Percentiles rank a stretch among this genome's conserved stretches.
phyloP scores from a whole-genome alignment of 192 early-diverging fungal genomes.

The Coemansia sp. region DNA sequence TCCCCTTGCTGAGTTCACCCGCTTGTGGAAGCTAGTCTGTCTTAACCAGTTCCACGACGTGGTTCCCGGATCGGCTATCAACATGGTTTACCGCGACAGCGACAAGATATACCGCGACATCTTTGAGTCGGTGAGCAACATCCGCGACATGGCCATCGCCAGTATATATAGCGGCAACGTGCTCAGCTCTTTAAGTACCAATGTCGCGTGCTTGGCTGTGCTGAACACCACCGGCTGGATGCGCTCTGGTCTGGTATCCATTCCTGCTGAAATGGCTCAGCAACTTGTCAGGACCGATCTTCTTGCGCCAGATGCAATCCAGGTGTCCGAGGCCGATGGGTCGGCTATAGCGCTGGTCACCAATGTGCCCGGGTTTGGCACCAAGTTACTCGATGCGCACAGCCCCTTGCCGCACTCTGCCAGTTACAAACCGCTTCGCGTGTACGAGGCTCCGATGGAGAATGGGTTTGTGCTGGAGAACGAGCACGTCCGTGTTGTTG shows the following conservation, averaged over 20 bases:
- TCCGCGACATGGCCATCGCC: slow-evolving; percentile 47
- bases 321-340: slow-evolving; percentile 9
- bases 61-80: slow-evolving; percentile 86
- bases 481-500: slow-evolving; percentile 57
- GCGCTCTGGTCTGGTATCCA: slow-evolving; percentile 61
- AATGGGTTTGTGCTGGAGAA: slow-evolving; percentile 65
- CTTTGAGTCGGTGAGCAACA: slow-evolving; percentile 26
- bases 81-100: slow-evolving; percentile 86
- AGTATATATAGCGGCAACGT: slow-evolving; percentile 21
- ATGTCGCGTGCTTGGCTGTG: slow-evolving; percentile 29
- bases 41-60: slow-evolving; percentile 99
- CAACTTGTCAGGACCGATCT: background rate
- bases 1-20: slow-evolving; percentile 69
- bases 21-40: slow-evolving; percentile 83
- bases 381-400: slow-evolving; percentile 1
- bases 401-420: background rate
- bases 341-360: slow-evolving; percentile 10
- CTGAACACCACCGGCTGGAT: slow-evolving; percentile 66
- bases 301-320: background rate
- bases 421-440: slow-evolving; percentile 1
- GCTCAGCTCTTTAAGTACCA: background rate
- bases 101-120: slow-evolving; percentile 45
- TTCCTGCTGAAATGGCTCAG: slow-evolving; percentile 41
- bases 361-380: slow-evolving; percentile 27
- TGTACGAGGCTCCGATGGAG: slow-evolving; percentile 3